Conservation (phyloP, 257 asterid genomes). For the Petunia axillaris region DNA sequence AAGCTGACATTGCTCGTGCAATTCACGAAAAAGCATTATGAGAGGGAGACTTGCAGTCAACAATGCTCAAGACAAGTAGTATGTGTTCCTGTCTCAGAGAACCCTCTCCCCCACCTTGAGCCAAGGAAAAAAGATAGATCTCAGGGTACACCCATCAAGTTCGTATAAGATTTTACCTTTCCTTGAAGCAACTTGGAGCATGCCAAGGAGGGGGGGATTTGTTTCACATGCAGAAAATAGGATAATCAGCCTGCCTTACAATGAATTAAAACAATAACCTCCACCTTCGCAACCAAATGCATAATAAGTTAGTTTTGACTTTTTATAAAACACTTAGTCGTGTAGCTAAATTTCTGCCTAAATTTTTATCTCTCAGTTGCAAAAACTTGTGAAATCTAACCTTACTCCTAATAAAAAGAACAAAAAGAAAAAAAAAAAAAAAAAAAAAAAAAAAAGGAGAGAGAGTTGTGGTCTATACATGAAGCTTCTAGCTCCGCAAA, state of each 20-base stretch:
- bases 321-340: neutral
- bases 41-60: constrained; percentile 64
- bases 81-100: too few relatives aligned
- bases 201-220: too few relatives aligned
- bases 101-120: too few relatives aligned
- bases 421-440: neutral
- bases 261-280: neutral
- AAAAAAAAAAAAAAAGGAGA: neutral
- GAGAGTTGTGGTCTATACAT: constrained; percentile 17
- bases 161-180: too few relatives aligned
- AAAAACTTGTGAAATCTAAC: constrained; percentile 1
- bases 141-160: too few relatives aligned
- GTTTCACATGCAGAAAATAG: neutral
- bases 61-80: constrained; percentile 84
- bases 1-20: neutral
- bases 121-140: too few relatives aligned
- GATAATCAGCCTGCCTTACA: neutral
- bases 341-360: neutral
- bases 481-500: constrained; percentile 10
- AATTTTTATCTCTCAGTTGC: constrained; percentile 1
- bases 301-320: neutral
- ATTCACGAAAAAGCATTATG: neutral
- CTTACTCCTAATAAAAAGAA: neutral
- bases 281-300: neutral
- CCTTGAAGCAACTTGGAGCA: too few relatives aligned